Conservation (phyloP, 108 stramenopile genomes). For the Cyclotella baltica region DNA sequence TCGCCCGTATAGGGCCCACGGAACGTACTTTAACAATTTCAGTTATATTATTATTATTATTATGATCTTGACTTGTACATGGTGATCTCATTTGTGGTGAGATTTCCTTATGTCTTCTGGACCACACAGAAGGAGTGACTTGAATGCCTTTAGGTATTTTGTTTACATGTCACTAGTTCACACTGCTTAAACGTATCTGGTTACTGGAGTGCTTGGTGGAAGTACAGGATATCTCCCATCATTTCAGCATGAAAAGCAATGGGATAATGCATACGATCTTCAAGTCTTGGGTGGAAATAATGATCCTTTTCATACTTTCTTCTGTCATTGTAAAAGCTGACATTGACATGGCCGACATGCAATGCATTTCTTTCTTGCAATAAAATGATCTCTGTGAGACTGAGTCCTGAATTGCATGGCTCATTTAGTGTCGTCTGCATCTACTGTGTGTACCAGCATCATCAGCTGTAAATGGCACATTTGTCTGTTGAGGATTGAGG, state of each 20-base stretch:
- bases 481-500: too few species aligned
- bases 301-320: neutral
- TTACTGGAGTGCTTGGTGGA: too few species aligned
- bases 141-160: too few species aligned
- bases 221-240: constrained; percentile 9
- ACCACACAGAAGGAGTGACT: too few species aligned
- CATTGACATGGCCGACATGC: neutral
- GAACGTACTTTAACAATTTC: too few species aligned
- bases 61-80: too few species aligned
- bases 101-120: too few species aligned
- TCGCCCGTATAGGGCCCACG: too few species aligned
- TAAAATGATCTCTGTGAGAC: neutral
- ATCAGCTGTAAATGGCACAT: neutral
- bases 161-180: too few species aligned
- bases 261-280: constrained; percentile 1
- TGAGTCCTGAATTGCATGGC: constrained; percentile 15
- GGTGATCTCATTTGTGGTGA: too few species aligned
- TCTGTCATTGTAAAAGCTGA: neutral
- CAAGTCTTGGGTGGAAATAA: neutral
- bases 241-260: constrained; percentile 10
- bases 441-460: neutral
- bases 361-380: constrained; percentile 6
- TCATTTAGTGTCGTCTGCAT: neutral
- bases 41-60: too few species aligned
- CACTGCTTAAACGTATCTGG: too few species aligned